These are phyloP conservation scores for Saccharomycodes ludwigii DNA, from an alignment of 805 yeast species.

Conservation along the genomic window DNA sequence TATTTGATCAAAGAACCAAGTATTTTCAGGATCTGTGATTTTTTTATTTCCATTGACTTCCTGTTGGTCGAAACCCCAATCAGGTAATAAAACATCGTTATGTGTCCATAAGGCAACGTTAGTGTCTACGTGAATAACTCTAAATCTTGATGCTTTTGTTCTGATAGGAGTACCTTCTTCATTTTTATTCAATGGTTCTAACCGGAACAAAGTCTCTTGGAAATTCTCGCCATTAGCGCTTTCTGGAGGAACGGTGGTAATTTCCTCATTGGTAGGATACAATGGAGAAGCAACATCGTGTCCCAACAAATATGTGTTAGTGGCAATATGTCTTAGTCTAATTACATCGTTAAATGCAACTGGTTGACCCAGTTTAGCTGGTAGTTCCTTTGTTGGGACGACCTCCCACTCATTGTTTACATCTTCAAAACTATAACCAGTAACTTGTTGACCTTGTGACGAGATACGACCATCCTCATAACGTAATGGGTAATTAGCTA, in stretches of 20 bases:
- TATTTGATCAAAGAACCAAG: constrained; percentile 69
- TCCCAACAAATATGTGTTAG: constrained; percentile 69
- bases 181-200: constrained; percentile 48
- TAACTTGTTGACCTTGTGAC: constrained; percentile 90
- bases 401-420: constrained; percentile 78
- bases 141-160: constrained; percentile 58
- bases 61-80: constrained; percentile 86
- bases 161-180: constrained; percentile 33
- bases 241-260: constrained; percentile 60
- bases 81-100: constrained; percentile 72
- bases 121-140: constrained; percentile 71
- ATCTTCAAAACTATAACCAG: constrained; percentile 47
- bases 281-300: constrained; percentile 96
- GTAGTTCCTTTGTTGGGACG: constrained; percentile 43
- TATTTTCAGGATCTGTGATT: constrained; percentile 48
- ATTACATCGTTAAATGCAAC: constrained; percentile 62
- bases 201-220: constrained; percentile 68
- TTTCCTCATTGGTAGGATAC: constrained; percentile 87
- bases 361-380: constrained; percentile 30
- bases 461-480: constrained; percentile 95
- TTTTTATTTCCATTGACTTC: constrained; percentile 95
- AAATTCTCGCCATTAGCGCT: constrained; percentile 40
- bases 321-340: constrained; percentile 69
- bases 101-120: constrained; percentile 93
- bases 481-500: constrained; percentile 53